phyloP scores from a whole-genome alignment of 257 asterid genomes.

The Ophiorrhiza pumila region DNA sequence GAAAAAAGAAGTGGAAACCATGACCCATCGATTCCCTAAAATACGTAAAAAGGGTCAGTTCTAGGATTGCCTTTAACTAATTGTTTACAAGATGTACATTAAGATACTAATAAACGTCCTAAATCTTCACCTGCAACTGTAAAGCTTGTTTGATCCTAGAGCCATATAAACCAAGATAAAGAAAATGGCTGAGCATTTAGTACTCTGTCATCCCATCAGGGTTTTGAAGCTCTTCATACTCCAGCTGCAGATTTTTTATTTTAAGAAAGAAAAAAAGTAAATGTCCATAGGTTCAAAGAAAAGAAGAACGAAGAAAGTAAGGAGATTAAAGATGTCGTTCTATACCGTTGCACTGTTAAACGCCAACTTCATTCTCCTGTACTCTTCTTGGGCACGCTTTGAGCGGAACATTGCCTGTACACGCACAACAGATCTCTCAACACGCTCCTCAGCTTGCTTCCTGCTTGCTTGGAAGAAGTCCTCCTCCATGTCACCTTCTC shows the following conservation, averaged over 20 bases:
- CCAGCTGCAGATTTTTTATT: constrained; percentile 45
- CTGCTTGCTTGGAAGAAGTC: constrained; percentile 88
- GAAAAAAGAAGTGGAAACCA: background rate
- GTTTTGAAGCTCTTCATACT: constrained; percentile 46
- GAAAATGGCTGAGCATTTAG: background rate
- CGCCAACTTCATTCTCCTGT: constrained; percentile 81
- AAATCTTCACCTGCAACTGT: constrained; percentile 1
- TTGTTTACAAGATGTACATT: constrained; percentile 17
- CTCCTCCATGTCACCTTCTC: constrained; percentile 61
- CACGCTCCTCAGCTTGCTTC: constrained; percentile 97
- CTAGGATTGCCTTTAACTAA: background rate
- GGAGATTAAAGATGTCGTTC: background rate
- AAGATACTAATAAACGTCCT: background rate
- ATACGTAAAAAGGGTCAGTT: background rate
- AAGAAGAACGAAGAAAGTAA: background rate
- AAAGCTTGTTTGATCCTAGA: too few relatives aligned
- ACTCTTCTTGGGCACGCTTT: constrained; percentile 83
- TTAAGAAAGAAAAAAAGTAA: background rate
- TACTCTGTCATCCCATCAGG: constrained; percentile 43
- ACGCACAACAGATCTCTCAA: constrained; percentile 81
- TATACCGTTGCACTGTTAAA: constrained; percentile 55
- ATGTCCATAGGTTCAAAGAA: background rate
- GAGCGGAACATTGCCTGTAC: constrained; percentile 99
- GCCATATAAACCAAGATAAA: background rate
- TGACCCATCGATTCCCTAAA: constrained; percentile 5